phyloP scores from a whole-genome alignment of 768 basidiomycete genomes.

The Ramaria sp. region DNA sequence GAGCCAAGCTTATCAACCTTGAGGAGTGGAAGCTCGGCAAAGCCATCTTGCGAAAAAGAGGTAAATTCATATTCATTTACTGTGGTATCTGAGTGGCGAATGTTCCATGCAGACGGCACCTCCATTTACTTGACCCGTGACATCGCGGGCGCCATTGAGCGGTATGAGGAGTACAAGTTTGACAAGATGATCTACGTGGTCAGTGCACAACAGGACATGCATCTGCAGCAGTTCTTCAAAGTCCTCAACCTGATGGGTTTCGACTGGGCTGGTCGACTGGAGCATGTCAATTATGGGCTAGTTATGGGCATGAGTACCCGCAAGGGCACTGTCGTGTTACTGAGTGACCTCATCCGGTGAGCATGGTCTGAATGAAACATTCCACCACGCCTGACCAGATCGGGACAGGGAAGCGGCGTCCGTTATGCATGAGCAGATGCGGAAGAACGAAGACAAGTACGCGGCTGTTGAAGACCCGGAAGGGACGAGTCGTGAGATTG shows the following conservation, averaged over 20 bases:
- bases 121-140: slow-evolving; percentile 93
- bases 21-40: slow-evolving; percentile 88
- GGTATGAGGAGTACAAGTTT: slow-evolving; percentile 84
- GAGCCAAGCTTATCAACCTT: slow-evolving; percentile 79
- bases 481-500: slow-evolving; percentile 67
- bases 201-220: slow-evolving; percentile 77
- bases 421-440: slow-evolving; percentile 97
- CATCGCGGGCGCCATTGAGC: slow-evolving; percentile 87
- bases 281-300: slow-evolving; percentile 87
- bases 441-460: slow-evolving; percentile 89
- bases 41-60: slow-evolving; percentile 81
- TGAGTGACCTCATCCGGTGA: slow-evolving; percentile 69
- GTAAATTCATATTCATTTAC: slow-evolving; percentile 24
- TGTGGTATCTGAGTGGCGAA: not conserved
- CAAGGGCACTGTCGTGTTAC: slow-evolving; percentile 89
- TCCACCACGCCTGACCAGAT: not conserved
- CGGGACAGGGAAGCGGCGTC: slow-evolving; percentile 59
- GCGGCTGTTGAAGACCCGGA: slow-evolving; percentile 81
- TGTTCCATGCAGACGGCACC: slow-evolving; percentile 58
- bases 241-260: slow-evolving; percentile 83
- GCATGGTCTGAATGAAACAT: not conserved
- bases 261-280: slow-evolving; percentile 71
- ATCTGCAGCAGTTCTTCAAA: slow-evolving; percentile 89
- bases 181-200: slow-evolving; percentile 94
- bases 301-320: slow-evolving; percentile 94